Evolutionary conservation across 192 early-diverging fungal species (phyloP).

Genomic region (Entophlyctis luteolus): DNA sequence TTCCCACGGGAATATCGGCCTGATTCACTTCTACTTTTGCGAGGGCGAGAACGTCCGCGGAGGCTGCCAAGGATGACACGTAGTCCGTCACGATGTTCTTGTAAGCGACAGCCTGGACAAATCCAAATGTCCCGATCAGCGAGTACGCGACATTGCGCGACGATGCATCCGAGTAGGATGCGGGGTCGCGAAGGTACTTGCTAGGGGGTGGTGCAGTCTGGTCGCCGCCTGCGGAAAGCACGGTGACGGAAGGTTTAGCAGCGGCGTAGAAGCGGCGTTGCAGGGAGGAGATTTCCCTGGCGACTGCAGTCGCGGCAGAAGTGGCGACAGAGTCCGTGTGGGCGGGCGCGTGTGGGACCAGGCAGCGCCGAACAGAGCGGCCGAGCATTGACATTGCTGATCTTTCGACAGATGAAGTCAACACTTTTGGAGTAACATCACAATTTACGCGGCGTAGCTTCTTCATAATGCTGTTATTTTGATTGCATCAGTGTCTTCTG

Average conservation of each 20-base stretch:
- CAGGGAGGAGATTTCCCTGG: too few relatives aligned
- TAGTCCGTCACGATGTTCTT: constrained; percentile 88
- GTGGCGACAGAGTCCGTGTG: too few relatives aligned
- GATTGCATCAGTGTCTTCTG: too few relatives aligned
- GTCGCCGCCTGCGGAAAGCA: constrained; percentile 18
- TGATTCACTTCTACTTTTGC: constrained; percentile 96
- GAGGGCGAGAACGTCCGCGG: constrained; percentile 94
- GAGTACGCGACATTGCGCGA: constrained; percentile 76
- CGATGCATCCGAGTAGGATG: constrained; percentile 33
- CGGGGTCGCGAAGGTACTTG: constrained; percentile 32
- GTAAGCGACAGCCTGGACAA: constrained; percentile 74
- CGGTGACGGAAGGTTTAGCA: constrained; percentile 20
- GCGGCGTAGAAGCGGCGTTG: constrained; percentile 43
- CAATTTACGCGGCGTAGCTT: too few relatives aligned
- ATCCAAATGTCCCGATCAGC: constrained; percentile 86
- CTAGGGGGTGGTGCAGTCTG: constrained; percentile 27
- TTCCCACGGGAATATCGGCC: constrained; percentile 88
- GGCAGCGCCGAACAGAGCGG: too few relatives aligned
- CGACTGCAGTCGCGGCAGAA: too few relatives aligned
- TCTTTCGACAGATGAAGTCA: too few relatives aligned
- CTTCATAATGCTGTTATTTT: too few relatives aligned
- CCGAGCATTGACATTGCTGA: too few relatives aligned
- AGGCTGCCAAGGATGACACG: constrained; percentile 84
- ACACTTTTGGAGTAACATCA: too few relatives aligned
- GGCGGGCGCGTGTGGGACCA: too few relatives aligned